Conservation (phyloP, 2,329 filamentous ascomycete species). For the Leptographium wingfieldii region DNA sequence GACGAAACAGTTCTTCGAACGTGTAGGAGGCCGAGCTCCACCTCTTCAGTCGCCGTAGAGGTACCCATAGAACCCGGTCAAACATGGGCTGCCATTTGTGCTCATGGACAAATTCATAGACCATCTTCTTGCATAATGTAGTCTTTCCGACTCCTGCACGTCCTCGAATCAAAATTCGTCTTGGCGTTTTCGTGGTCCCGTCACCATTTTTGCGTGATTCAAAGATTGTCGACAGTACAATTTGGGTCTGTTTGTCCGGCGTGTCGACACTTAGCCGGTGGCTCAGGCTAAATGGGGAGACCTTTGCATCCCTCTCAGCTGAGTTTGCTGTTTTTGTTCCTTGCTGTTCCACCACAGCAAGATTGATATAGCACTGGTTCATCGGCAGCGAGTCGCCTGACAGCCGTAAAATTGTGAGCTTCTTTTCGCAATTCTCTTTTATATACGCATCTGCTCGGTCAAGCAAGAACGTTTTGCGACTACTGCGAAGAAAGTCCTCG, state of each 20-base stretch:
- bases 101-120: conserved; percentile 19
- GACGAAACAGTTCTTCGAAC: neutral
- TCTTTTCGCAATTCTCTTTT: conserved; percentile 14
- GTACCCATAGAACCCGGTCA: conserved; percentile 27
- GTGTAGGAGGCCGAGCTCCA: conserved; percentile 10
- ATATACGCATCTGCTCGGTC: conserved; percentile 15
- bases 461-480: conserved; percentile 11
- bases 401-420: conserved; percentile 21
- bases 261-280: neutral
- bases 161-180: conserved; percentile 24
- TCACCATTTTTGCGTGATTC: conserved; percentile 12
- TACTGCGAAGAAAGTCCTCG: conserved; percentile 7
- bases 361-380: conserved; percentile 26
- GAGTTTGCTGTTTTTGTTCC: too few relatives aligned
- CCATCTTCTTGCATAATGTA: conserved; percentile 28
- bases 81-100: conserved; percentile 18
- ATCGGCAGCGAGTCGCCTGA: conserved; percentile 21
- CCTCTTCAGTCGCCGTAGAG: conserved; percentile 22
- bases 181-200: conserved; percentile 3
- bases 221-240: conserved; percentile 14
- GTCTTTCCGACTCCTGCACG: conserved; percentile 27
- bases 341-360: too few relatives aligned
- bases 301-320: too few relatives aligned
- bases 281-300: conserved; percentile 6
- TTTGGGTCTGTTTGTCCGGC: too few relatives aligned